Evolutionary conservation across 2,329 filamentous ascomycete species (phyloP), one percentile per base, ranked within the genome.

Genomic region (Aspergillus persii): DNA sequence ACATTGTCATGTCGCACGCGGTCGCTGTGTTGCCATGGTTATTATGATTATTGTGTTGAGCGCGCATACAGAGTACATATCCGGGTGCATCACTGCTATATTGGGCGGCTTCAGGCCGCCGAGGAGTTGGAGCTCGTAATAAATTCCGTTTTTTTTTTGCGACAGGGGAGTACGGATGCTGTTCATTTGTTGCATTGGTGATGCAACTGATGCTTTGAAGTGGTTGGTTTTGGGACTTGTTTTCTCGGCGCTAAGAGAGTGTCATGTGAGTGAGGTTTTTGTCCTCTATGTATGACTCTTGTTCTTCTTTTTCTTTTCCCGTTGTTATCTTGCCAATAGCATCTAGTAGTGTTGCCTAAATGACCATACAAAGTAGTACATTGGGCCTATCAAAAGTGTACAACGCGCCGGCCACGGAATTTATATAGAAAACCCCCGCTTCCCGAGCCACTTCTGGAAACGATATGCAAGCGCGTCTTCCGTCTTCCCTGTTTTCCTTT

Each of bases 401-500:
- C 15, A 41, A 12, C 36, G n/a, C 15, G 15, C 36, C 15, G 15
- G 6, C 36, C 7, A 15, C 12, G 36, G 36, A 12, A n/a, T 41
- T 41, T 41, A 41, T 47, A 47, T 47, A 47, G 44, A 47, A 23
- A 29, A 11, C 30, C 30, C 49, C 11, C 49, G 15, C 31, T 30
- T 41, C n/a, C 8, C 3, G 31, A 8, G 8, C 33, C 39, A 2
- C 23, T 53, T 31, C 12, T 3, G 18, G 51, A 44, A 53, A 53
- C 12, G 33, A 41, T 44, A 9, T 15, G 18, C 33, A 36, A 26
- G n/a, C 31, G n/a, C 15, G 15, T 48, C 31, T 23, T 47, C 47
- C 27, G 31, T 2, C 27, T 54, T 54, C 47, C 36, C 29, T 54
- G 44, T 54, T 47, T 54, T 47, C 27, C 47, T 47, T 54, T 54